Evolutionary conservation across 2,329 filamentous ascomycete genomes (phyloP), one percentile per base, ranked within the genome.

Genomic region (Trichophyton rubrum): DNA sequence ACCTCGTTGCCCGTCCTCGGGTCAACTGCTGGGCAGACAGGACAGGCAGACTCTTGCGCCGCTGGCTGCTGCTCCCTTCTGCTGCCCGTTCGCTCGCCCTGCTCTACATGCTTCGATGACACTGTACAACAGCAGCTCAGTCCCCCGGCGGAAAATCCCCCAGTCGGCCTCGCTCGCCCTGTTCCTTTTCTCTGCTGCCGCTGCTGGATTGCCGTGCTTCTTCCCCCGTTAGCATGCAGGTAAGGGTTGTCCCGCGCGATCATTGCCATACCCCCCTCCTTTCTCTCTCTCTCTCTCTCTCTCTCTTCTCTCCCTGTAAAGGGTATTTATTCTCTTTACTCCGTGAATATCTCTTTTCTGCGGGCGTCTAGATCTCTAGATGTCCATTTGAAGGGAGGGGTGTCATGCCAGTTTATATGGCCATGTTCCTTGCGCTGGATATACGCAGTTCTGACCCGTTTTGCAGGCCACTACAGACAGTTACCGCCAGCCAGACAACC

Each of bases 101-200:
- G 33, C 33, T 38, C 9, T 13, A 30, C 72, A 71, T 72, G 73
- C 71, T 73, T 74, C 72, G 68, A 75, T 75, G 73, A 72, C 67
- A 70, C 62, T 68, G 66, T 67, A 64, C 66, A 65, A 66, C 64
- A 63, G 62, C 57, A 45, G 33, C 56, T 59, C 64, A 66, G 63
- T 67, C 65, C 65, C 67, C 65, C 67, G 68, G 69, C 70, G 70
- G 68, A 73, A 71, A 68, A 70, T 68, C 71, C 69, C 38, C 45
- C 35, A 63, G 59, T 59, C 53, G 22, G 61, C 30, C 47, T 57
- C 27, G 38, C 13, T 49, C 59, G 59, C 56, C 72, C 69, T 66
- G 67, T 67, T 67, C 64, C 59, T 61, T 60, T 58, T 62, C 60
- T 62, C 65, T 45, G 55, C 53, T 40, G 33, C 65, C 35, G 55